phyloP scores from a whole-genome alignment of 2,329 filamentous ascomycete species.

The Phyllosticta paracitricarpa region DNA sequence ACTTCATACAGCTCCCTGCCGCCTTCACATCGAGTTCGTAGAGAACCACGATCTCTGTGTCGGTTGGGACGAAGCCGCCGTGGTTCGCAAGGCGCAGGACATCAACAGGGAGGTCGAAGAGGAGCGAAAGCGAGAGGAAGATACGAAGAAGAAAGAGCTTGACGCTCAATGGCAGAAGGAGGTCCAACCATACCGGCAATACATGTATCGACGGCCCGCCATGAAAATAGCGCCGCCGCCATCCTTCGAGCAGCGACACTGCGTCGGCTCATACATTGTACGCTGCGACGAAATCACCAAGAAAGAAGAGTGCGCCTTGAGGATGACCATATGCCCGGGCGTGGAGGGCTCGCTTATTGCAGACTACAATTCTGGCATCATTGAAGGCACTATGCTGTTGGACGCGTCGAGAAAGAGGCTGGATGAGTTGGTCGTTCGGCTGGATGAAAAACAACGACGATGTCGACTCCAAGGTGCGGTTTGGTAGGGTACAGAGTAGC shows the following conservation, averaged over 20 bases:
- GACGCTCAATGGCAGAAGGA: not conserved
- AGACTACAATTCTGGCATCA: no score
- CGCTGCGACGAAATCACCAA: not conserved
- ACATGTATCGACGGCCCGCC: not conserved
- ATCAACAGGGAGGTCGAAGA: not conserved
- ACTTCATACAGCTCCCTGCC: not conserved
- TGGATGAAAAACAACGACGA: not conserved
- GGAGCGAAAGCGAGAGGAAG: not conserved
- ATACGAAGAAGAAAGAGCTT: not conserved
- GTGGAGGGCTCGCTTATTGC: no score
- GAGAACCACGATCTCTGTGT: not conserved
- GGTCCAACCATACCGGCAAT: not conserved
- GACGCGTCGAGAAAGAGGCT: no score
- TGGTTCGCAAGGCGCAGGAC: not conserved
- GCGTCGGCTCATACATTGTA: not conserved
- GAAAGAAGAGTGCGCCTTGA: not conserved
- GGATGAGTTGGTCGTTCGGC: no score
- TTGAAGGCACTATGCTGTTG: not conserved
- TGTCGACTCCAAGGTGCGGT: not conserved
- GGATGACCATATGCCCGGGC: no score
- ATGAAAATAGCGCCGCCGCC: not conserved
- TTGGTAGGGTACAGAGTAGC: not conserved
- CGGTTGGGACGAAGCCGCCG: not conserved
- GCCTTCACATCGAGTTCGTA: not conserved
- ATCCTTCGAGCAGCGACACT: not conserved